Base-by-base conservation (phyloP, 75 land plant genomes). In the Cupressus sempervirens region DNA sequence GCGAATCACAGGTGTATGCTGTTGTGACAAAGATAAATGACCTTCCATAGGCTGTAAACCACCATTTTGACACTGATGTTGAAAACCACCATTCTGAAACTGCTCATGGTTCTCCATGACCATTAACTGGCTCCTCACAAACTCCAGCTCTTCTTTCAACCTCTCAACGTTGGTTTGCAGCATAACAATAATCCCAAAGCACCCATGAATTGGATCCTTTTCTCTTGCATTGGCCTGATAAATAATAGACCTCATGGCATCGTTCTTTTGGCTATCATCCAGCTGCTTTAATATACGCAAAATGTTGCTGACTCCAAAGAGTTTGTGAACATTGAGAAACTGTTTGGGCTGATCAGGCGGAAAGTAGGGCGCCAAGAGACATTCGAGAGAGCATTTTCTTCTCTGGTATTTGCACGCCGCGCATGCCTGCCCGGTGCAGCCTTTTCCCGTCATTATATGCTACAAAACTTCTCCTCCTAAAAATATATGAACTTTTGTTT, bases 221-320 rank as follows among this genome's bases (percentile, higher is more conserved):
- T 93, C 95, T 2, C 95, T 89, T 0, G 82, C 87, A 35, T 94
- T 88, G n/a, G 95, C 89, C 85, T 95, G 90, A 83, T 84, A 95
- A 94, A 48, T 48, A 48, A 48, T 48, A 11, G 52, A 48, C 12
- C 12, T 48, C 52, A 48, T 48, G 52, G 52, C 93, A 9, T 86
- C 90, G 41, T 86, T 88, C n/a, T 89, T 90, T 30, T 86, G 81
- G 16, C n/a, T 46, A 0, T 88, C 91, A n/a, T 92, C 88, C 26
- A 92, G 90, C 75, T 84, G 38, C 36, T 83, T 76, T 84, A 94
- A 83, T 15, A 87, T 83, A 35, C 84, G 83, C 80, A 87, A 50
- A 15, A 91, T 83, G 70, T 90, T 91, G 87, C 88, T 72, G 34
- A 89, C 92, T 23, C 93, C 93, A 86, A 87, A 86, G 56, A 88